Evolutionary conservation across 1,284 basidiomycete genomes (phyloP).

Genomic region (Tremellales sp.): DNA sequence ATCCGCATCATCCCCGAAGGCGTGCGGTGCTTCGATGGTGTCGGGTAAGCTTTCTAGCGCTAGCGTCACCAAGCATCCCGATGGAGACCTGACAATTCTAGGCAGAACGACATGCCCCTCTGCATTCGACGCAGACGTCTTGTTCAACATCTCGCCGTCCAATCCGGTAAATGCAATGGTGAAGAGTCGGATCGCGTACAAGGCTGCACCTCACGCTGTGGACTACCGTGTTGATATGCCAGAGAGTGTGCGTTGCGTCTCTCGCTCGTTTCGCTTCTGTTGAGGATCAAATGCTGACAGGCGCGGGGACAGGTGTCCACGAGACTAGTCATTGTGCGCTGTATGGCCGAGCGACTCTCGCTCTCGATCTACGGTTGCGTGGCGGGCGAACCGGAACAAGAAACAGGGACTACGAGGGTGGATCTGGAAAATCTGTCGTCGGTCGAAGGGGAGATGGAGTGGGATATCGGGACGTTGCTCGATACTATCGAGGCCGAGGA

Average conservation of each 20-base stretch:
- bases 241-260: conserved; percentile 16
- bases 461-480: no score
- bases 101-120: conserved; percentile 15
- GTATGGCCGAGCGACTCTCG: conserved; percentile 16
- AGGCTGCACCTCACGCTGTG: conserved; percentile 10
- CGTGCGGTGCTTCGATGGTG: conserved; percentile 11
- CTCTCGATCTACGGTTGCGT: conserved; percentile 26
- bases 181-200: conserved; percentile 8
- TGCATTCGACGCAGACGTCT: conserved; percentile 14
- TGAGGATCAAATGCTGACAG: not conserved
- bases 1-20: conserved; percentile 24
- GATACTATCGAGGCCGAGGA: no score
- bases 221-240: conserved; percentile 27
- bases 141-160: conserved; percentile 21
- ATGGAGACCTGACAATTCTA: not conserved
- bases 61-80: not conserved
- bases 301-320: conserved; percentile 18
- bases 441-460: no score
- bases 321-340: conserved; percentile 19
- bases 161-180: conserved; percentile 24
- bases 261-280: not conserved
- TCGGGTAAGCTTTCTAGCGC: conserved; percentile 14
- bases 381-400: no score
- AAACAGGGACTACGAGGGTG: no score
- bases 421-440: no score